Evolutionary conservation across 768 basidiomycete genomes (phyloP).

Genomic region (Leccinum longicurvipes): DNA sequence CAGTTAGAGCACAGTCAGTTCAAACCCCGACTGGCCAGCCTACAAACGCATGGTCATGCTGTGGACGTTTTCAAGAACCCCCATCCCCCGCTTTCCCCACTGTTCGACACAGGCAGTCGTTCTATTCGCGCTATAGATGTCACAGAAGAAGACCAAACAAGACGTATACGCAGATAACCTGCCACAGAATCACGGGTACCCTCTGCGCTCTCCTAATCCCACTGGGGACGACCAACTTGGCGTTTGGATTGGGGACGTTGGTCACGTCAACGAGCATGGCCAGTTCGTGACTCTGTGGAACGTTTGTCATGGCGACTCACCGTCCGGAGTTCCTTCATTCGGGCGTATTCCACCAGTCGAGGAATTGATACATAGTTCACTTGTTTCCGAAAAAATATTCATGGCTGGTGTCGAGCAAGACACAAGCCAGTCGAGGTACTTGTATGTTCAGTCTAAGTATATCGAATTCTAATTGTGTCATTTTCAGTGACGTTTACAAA

Average conservation of each 20-base stretch:
- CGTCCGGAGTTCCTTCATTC: background rate
- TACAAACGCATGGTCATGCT: background rate
- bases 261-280: background rate
- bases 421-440: background rate
- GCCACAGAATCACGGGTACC: background rate
- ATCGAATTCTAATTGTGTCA: background rate
- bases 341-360: background rate
- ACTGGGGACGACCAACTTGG: background rate
- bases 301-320: background rate
- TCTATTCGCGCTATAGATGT: background rate
- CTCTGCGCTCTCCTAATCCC: background rate
- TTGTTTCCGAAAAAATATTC: background rate
- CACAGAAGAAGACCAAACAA: background rate
- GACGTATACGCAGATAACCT: background rate
- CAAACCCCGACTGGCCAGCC: background rate
- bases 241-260: background rate
- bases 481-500: background rate
- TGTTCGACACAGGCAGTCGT: background rate
- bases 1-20: too few relatives aligned
- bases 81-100: background rate
- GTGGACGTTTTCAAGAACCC: background rate
- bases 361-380: background rate
- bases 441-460: background rate
- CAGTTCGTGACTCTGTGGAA: background rate
- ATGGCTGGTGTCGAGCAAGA: background rate